Evolutionary conservation across 2,329 filamentous ascomycete genomes (phyloP).

Genomic region (Hypomyces rosellus): DNA sequence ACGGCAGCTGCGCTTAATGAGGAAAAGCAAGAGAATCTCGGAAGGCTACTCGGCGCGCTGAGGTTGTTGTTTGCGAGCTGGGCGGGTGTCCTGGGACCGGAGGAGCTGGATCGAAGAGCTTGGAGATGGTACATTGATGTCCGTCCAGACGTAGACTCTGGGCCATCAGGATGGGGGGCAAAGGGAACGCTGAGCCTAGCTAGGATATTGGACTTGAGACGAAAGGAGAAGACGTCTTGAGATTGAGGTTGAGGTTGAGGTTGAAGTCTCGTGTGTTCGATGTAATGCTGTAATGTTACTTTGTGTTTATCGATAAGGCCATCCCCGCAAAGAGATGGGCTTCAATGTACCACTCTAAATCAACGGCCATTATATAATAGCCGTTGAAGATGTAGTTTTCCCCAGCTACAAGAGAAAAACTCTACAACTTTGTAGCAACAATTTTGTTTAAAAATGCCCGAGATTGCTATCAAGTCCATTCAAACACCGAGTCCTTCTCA

Average conservation of each 20-base stretch:
- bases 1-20: conserved; percentile 44
- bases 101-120: conserved; percentile 67
- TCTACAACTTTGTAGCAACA: not conserved
- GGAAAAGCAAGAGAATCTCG: conserved; percentile 64
- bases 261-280: not conserved
- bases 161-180: conserved; percentile 74
- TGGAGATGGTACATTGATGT: conserved; percentile 79
- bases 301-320: conserved; percentile 12
- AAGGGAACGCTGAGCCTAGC: conserved; percentile 64
- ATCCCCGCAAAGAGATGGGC: not conserved
- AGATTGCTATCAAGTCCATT: not conserved
- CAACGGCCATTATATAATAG: too few species aligned
- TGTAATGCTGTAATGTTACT: not conserved
- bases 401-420: not conserved
- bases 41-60: conserved; percentile 62
- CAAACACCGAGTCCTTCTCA: not conserved
- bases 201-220: conserved; percentile 57
- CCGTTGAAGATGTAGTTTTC: too few species aligned
- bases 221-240: conserved; percentile 13
- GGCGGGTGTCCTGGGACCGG: conserved; percentile 52
- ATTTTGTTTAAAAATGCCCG: not conserved
- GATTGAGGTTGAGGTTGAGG: not conserved
- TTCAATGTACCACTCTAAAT: not conserved
- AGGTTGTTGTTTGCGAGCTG: conserved; percentile 70
- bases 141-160: conserved; percentile 67